Evolutionary conservation across 345 rosid genomes (phyloP), one percentile per base, ranked within the genome.

Genomic region (Camelina sativa): DNA sequence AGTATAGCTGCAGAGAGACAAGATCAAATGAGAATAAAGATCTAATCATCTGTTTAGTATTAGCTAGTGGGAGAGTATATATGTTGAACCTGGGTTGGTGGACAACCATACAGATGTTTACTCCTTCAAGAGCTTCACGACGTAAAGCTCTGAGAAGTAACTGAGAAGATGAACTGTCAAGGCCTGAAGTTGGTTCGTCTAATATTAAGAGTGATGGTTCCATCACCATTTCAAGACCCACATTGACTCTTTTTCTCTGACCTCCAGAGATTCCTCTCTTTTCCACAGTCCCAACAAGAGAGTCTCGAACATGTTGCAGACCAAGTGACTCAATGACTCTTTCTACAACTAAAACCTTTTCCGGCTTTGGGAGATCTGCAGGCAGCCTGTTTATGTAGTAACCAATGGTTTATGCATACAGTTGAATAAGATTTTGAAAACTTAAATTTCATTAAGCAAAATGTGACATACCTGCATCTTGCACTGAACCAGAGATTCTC

Each of bases 141-240:
- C 98, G 88, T 62, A 92, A 91, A 62, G 99, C 98, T 86, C 96
- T 82, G 32, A 96, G 92, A 40, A 96, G 91, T 80, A 91, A 81
- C 79, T 85, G 93, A 67, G 99, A 96, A 70, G 99, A 92, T 65
- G 99, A 92, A 69, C 99, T 96, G 72, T 96, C 99, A 86, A 92
- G 85, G 23, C 99, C 99, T 50, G 98, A 92, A 12, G 99, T 96
- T 16, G 99, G 97, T 81, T 96, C 99, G 80, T 92, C 99, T 64
- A 96, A 88, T 80, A 96, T 92, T 48, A 96, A 80, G 76, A 96
- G 92, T 63, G 99, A 96, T 85, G 99, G 99, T 72, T 96, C 98
- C 99, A 96, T 96, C 52, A 96, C 98, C 99, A 96, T 96, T 82
- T 96, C 99, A 70, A 96, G 88, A 74, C 99, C 99, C 4, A 96